Evolutionary conservation across 768 basidiomycete genomes (phyloP), one percentile per base, ranked within the genome.

Genomic region (Russula compacta): DNA sequence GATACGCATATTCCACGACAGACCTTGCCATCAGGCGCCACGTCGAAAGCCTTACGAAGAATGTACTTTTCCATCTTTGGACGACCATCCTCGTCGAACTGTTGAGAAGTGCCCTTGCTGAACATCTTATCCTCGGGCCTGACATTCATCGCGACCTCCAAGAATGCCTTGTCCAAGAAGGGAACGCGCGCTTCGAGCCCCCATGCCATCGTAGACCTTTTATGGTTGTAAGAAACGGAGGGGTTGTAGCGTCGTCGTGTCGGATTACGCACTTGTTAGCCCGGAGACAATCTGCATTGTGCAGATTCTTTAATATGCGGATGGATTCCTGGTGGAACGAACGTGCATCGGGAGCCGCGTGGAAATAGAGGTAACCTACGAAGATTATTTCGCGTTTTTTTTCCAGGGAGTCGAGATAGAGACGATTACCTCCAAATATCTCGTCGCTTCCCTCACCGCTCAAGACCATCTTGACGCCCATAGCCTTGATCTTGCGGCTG

Each of bases 391-490:
- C 2, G 14, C 19, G 24, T 48, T 29, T 29, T 29, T 29, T 29
- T 29, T 3, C 58, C 21, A 33, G n/a, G 9, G 12, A 19, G 24
- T 29, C 10, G 15, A 9, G 9, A 35, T 12, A 38, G 49, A 38
- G 7, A 36, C 3, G 69, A 67, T 66, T 66, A 90, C 94, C 95
- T 77, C 95, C 95, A 40, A 98, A 83, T 63, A 98, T 93, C 74
- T 99, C 97, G 68, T 99, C 97, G 64, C 90, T 92, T 42, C 97
- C 97, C 74, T 99, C 97, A 17, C 97, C 97, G 65, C 89, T 92
- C 39, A 98, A 80, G 15, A 99, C 97, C 97, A 99, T 99, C 78
- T 99, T 99, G 56, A 99, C 97, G 60, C 97, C 97, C 91, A 93
- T 98, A 4, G 97, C 95, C 77, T 98, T 99, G 78, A 99, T 95